These are phyloP conservation scores for Musa schizocarpa DNA, from an alignment of 176 grass and related monocot species.

Conservation along the genomic window DNA sequence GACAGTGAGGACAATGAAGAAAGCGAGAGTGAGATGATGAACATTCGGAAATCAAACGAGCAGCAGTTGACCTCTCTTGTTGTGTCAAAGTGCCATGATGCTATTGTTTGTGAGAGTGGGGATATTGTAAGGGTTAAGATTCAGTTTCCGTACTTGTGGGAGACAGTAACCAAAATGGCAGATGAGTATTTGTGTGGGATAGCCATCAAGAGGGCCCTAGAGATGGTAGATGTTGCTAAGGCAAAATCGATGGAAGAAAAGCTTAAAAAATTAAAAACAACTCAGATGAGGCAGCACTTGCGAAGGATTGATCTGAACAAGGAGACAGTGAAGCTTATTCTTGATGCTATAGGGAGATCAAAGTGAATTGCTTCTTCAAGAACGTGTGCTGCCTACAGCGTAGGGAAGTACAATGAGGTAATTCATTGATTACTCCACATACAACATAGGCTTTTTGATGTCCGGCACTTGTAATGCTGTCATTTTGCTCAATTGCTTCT, in stretches of 20 bases:
- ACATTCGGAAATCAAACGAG: constrained; percentile 17
- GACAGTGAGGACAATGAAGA: constrained; percentile 33
- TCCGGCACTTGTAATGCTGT: no score
- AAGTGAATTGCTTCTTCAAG: constrained; percentile 9
- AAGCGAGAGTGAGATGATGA: constrained; percentile 19
- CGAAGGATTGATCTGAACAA: constrained; percentile 56
- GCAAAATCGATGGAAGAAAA: constrained; percentile 47
- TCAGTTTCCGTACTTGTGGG: constrained; percentile 43
- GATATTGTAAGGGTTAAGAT: constrained; percentile 36
- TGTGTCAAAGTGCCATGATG: not conserved
- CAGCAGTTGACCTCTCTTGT: not conserved
- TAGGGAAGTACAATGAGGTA: no score
- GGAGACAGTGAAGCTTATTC: constrained; percentile 56
- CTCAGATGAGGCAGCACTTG: constrained; percentile 50
- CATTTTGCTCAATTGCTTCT: no score
- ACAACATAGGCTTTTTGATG: no score
- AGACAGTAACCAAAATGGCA: constrained; percentile 45
- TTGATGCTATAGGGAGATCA: constrained; percentile 34
- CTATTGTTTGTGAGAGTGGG: constrained; percentile 9
- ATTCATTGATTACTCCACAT: no score
- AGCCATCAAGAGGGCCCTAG: constrained; percentile 46
- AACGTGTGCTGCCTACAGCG: no score
- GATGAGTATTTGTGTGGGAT: constrained; percentile 33
- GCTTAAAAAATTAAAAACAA: constrained; percentile 42
- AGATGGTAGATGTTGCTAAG: constrained; percentile 38